Conservation (phyloP, 257 asterid genomes). For the Osmanthus fragrans region DNA sequence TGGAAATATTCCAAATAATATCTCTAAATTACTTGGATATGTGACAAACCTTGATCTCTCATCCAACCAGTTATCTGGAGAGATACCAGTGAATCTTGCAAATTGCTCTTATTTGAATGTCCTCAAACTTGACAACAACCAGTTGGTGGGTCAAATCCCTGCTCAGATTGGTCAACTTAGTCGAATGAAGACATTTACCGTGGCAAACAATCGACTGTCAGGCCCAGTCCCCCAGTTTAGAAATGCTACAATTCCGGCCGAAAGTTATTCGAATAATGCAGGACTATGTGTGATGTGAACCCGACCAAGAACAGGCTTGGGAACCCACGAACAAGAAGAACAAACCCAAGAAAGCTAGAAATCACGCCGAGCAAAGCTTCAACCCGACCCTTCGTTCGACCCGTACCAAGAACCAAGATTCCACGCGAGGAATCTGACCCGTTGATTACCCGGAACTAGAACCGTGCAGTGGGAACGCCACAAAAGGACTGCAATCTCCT, state of each 20-base stretch:
- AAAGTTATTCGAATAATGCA: constrained; percentile 35
- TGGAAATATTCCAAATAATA: constrained; percentile 58
- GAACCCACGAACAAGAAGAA: no score
- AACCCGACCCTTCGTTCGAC: no score
- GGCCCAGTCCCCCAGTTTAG: constrained; percentile 41
- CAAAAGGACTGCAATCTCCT: no score
- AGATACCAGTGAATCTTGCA: constrained; percentile 53
- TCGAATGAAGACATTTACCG: constrained; percentile 42
- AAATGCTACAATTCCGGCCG: constrained; percentile 22
- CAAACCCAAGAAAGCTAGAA: no score
- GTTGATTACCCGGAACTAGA: no score
- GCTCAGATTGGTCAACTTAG: constrained; percentile 34
- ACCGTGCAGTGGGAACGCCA: no score
- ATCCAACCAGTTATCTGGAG: constrained; percentile 64
- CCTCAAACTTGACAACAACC: constrained; percentile 63
- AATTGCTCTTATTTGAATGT: constrained; percentile 60
- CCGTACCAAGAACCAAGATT: no score
- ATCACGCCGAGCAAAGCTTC: no score
- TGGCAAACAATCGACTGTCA: constrained; percentile 35
- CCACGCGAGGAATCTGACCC: no score
- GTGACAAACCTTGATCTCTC: constrained; percentile 69
- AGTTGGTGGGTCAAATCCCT: constrained; percentile 51
- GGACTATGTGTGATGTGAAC: no score
- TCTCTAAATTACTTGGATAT: constrained; percentile 43
- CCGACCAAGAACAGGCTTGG: no score